Base-by-base conservation (phyloP, 345 rosid genomes). In the Eucalyptus globulus region DNA sequence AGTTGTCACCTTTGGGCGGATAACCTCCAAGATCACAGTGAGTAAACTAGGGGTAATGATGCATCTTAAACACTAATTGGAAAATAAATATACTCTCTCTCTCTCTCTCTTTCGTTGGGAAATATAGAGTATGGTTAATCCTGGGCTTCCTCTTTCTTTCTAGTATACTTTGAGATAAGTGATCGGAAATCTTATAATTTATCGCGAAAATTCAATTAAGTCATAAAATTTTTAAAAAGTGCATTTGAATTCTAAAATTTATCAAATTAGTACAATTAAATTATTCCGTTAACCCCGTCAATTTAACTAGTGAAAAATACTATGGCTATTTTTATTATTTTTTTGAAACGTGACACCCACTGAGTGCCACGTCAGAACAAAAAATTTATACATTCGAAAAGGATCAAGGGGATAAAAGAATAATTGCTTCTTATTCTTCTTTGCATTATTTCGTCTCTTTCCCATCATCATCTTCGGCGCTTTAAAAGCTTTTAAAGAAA, bases 271-370 rank as follows among this genome's bases (percentile, higher is more conserved):
- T 65, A 7, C 9, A 65, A 14, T 65, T 16, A 65, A 65, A 1
- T 65, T 15, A 65, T 65, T 29, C 0, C 2, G 5, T 14, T n/a
- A n/a, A n/a, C 11, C 2, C 10, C 0, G 0, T n/a, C 7, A 13
- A n/a, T 29, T 62, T 62, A 0, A n/a, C 7, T 29, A 62, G 8
- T 1, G 3, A 22, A 62, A 60, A 62, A 65, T 29, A 29, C 27
- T 65, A 29, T 65, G 4, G 9, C 76, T 4, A 53, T 4, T 21
- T 8, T n/a, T 62, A 17, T 19, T 8, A 3, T 65, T 65, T 65
- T 60, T 27, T 26, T 29, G 19, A 65, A 11, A 14, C 0, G 40
- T 8, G 43, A 9, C 2, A 5, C 22, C 11, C 22, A 7, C 0
- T 16, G 9, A 65, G 40, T 31, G 13, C 24, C 13, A 17, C 26